Conservation (phyloP, 257 asterid species). For the Striga asiatica region DNA sequence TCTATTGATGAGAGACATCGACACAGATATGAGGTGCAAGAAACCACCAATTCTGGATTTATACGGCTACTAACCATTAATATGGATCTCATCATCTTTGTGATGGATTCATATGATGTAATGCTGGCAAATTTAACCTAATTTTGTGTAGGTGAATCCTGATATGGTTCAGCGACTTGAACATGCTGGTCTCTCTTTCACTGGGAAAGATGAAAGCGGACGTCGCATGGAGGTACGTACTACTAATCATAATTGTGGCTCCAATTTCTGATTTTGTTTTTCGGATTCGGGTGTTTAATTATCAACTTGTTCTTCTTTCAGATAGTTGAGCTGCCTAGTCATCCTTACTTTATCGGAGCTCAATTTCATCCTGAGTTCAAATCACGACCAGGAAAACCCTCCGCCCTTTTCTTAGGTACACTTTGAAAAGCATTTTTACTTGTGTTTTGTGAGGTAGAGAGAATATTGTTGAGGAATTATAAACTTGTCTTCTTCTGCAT, state of each 20-base stretch:
- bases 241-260: neutral
- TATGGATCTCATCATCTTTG: neutral
- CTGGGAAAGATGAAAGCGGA: conserved; percentile 73
- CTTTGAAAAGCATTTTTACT: no score
- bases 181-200: conserved; percentile 56
- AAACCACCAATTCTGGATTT: conserved; percentile 13
- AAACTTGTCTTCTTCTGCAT: no score
- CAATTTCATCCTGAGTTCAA: conserved; percentile 76
- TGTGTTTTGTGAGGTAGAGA: no score
- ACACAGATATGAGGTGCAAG: conserved; percentile 86
- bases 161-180: conserved; percentile 59
- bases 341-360: conserved; percentile 63
- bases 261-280: neutral
- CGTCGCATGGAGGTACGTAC: conserved; percentile 68
- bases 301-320: conserved; percentile 14
- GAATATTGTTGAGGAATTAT: neutral
- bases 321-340: conserved; percentile 59
- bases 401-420: conserved; percentile 55
- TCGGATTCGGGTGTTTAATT: neutral
- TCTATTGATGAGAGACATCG: conserved; percentile 90
- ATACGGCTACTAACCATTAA: neutral
- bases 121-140: conserved; percentile 6
- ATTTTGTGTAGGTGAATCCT: conserved; percentile 51
- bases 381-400: conserved; percentile 74
- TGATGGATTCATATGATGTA: neutral